Conservation (phyloP, 2,329 filamentous ascomycete species). For the Colletotrichum eleusines region DNA sequence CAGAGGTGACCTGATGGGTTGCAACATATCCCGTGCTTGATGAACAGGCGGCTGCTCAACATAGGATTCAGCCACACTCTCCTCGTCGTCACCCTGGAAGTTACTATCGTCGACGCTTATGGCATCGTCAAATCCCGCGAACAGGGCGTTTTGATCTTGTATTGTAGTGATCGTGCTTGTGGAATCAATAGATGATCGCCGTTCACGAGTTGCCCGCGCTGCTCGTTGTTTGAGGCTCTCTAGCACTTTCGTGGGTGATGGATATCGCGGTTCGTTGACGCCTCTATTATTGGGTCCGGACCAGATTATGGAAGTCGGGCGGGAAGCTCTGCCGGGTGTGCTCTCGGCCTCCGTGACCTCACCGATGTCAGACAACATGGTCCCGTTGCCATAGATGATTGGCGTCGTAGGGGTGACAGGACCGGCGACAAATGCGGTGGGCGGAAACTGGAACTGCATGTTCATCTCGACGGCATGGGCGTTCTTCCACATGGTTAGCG, state of each 20-base stretch:
- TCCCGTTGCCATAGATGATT: slow-evolving; percentile 77
- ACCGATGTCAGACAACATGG: slow-evolving; percentile 76
- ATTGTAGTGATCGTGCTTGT: slow-evolving; percentile 71
- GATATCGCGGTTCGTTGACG: slow-evolving; percentile 46
- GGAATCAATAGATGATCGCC: slow-evolving; percentile 69
- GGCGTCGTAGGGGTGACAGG: slow-evolving; percentile 68
- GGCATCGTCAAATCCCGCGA: slow-evolving; percentile 72
- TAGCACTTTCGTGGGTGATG: slow-evolving; percentile 60
- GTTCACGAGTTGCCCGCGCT: slow-evolving; percentile 59
- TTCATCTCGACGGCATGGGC: slow-evolving; percentile 52
- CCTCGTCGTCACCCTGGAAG: slow-evolving; percentile 76
- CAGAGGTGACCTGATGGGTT: slow-evolving; percentile 46
- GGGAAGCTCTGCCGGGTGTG: slow-evolving; percentile 57
- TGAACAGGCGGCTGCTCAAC: slow-evolving; percentile 58
- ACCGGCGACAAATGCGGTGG: slow-evolving; percentile 57
- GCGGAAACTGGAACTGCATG: slow-evolving; percentile 57
- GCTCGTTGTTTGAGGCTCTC: slow-evolving; percentile 60
- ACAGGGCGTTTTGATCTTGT: slow-evolving; percentile 60
- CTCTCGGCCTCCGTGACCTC: slow-evolving; percentile 68
- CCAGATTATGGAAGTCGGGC: slow-evolving; percentile 43
- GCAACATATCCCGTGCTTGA: slow-evolving; percentile 47
- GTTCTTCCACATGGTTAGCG: slow-evolving; percentile 66
- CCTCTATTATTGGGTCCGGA: slow-evolving; percentile 48
- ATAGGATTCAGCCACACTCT: slow-evolving; percentile 71
- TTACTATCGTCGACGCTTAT: slow-evolving; percentile 73